These are phyloP conservation scores for Pseudogymnoascus sp. DNA, from an alignment of 2,329 filamentous ascomycete species.

Conservation along the genomic window DNA sequence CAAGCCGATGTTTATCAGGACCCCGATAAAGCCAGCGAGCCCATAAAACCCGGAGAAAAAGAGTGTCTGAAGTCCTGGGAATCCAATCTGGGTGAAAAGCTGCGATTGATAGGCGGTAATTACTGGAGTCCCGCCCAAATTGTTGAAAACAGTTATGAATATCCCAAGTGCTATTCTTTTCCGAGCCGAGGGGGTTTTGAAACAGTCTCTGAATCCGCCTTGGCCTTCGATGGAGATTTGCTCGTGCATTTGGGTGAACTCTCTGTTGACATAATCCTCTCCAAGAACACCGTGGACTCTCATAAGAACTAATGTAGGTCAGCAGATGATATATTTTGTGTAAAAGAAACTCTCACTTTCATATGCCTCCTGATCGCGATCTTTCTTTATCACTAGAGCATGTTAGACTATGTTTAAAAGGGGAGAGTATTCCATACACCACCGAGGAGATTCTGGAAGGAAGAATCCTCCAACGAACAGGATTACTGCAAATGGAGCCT, in stretches of 20 bases:
- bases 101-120: conserved; percentile 11
- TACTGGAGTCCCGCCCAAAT: not conserved
- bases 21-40: conserved; percentile 11
- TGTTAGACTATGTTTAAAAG: not conserved
- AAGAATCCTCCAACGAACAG: conserved; percentile 47
- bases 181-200: conserved; percentile 5
- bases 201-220: conserved; percentile 1
- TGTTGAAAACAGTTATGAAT: conserved; percentile 12
- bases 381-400: not conserved
- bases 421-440: not conserved
- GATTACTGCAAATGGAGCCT: conserved; percentile 48
- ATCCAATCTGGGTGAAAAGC: conserved; percentile 13
- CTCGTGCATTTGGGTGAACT: not conserved
- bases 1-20: not conserved
- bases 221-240: conserved; percentile 12
- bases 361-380: not conserved
- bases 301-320: not conserved
- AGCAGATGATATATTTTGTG: not conserved
- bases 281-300: not conserved
- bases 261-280: not conserved
- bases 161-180: conserved; percentile 10
- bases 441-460: conserved; percentile 46
- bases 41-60: conserved; percentile 13
- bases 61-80: conserved; percentile 8
- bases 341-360: not conserved